phyloP scores from a whole-genome alignment of 2,329 filamentous ascomycete genomes.

The Penicillium nordicum region DNA sequence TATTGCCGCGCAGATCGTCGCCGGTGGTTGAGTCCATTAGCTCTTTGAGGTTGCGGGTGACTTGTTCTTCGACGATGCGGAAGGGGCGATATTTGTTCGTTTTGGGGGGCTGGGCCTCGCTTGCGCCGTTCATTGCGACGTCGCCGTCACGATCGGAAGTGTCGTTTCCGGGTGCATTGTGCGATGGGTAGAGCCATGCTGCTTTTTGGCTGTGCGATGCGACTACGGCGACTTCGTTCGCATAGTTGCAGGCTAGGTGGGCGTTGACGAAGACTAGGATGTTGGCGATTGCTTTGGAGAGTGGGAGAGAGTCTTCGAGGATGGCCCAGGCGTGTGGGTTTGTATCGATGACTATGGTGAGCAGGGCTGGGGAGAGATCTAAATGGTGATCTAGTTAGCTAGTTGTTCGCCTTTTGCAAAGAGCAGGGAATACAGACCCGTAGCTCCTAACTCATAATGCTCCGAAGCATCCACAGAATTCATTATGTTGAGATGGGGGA shows the following conservation, averaged over 20 bases:
- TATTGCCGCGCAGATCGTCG: constrained; percentile 57
- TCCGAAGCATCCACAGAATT: constrained; percentile 63
- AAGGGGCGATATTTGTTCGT: constrained; percentile 95
- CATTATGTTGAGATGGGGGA: constrained; percentile 45
- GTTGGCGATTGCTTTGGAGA: constrained; percentile 81
- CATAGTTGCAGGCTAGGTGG: constrained; percentile 88
- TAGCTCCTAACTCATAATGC: constrained; percentile 49
- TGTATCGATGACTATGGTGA: constrained; percentile 89
- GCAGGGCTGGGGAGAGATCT: constrained; percentile 70
- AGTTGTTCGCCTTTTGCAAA: neutral
- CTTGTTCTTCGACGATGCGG: constrained; percentile 75
- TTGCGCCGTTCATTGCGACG: constrained; percentile 55
- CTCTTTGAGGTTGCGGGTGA: constrained; percentile 69
- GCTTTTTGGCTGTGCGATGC: constrained; percentile 85
- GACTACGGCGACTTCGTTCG: constrained; percentile 87
- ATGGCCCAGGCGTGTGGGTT: constrained; percentile 93
- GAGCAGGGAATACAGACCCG: constrained; percentile 37
- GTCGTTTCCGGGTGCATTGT: constrained; percentile 7
- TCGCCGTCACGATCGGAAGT: constrained; percentile 46
- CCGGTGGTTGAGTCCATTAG: constrained; percentile 68
- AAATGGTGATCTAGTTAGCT: neutral
- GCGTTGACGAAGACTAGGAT: constrained; percentile 96
- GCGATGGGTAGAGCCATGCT: constrained; percentile 79
- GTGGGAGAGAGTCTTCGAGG: constrained; percentile 68
- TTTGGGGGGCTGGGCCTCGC: constrained; percentile 33